Percentiles rank a stretch among this genome's conserved stretches.
Conservation (phyloP, 352 stramenopile genomes). For the Hyaloperonospora arabidopsidis region DNA sequence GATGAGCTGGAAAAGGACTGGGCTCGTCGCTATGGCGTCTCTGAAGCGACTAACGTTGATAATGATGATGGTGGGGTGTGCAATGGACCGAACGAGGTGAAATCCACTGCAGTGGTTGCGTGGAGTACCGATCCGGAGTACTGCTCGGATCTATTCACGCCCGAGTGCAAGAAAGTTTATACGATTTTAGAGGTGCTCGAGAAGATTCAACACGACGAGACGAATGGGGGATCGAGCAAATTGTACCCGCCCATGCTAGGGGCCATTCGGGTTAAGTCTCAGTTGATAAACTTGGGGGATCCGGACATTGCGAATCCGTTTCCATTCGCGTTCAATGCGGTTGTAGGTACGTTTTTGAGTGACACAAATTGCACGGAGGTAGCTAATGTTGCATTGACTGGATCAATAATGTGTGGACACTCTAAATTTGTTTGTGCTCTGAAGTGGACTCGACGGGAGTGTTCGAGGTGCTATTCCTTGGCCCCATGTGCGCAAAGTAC, state of each 20-base stretch:
- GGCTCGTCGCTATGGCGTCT: constrained; percentile 2
- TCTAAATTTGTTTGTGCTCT: not conserved
- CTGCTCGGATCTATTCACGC: constrained; percentile 25
- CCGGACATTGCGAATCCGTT: constrained; percentile 38
- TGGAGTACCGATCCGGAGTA: constrained; percentile 19
- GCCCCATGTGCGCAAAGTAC: constrained; percentile 52
- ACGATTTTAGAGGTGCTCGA: constrained; percentile 22
- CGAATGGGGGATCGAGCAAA: constrained; percentile 1
- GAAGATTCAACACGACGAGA: constrained; percentile 12
- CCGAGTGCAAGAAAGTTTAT: constrained; percentile 17
- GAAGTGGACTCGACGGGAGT: constrained; percentile 36
- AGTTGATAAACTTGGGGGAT: constrained; percentile 39
- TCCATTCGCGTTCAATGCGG: constrained; percentile 58
- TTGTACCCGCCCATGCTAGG: constrained; percentile 37
- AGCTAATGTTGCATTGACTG: not conserved
- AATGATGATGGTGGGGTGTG: not conserved
- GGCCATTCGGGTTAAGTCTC: constrained; percentile 51
- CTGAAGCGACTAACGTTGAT: not conserved
- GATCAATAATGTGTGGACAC: not conserved
- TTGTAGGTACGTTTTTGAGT: constrained; percentile 33
- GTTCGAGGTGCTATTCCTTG: constrained; percentile 60
- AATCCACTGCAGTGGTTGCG: constrained; percentile 4
- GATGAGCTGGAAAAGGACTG: constrained; percentile 25
- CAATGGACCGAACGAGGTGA: not conserved
- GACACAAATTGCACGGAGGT: not conserved